Base-by-base conservation (phyloP, 2,329 filamentous ascomycete species). In the Beauveria brongniartii region DNA sequence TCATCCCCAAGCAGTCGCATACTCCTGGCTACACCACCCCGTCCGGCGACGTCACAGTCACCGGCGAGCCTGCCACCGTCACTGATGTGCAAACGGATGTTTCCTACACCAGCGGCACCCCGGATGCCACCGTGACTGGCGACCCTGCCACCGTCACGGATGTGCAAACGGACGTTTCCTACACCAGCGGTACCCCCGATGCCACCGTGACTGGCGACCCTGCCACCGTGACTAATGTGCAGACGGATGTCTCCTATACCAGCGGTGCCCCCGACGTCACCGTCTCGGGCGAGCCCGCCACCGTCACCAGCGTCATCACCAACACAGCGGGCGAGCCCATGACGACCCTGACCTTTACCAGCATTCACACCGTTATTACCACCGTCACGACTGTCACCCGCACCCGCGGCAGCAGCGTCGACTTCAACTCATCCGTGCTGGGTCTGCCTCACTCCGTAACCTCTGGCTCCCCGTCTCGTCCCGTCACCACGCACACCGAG, bases 121-220 rank as follows among this genome's bases (percentile, higher is more conserved):
- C 55, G 40, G 48, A 68, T 59, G 65, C 69, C 57, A 71, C 71
- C 2, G 66, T 69, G 9, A 66, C 65, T 16, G 65, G 64, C 6
- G 63, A 65, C 2, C 62, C 66, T 18, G 64, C 66, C 9, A 68
- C 67, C 16, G 61, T 70, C 57, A 72, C 71, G 4, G 55, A 69
- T 40, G 55, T 65, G 5, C 66, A 67, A 28, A 63, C 67, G 20
- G 66, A 68, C 56, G 63, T 61, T 40, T 67, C 63, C 26, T 44
- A 67, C 47, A 73, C 72, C 7, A 64, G 64, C 18, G 69, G 69
- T 2, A 66, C 69, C 10, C 69, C 72, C 6, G 72, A 73, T 48
- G 65, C 69, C 55, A 73, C 71, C 3, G 58, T 73, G 46, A 68
- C 70, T 6, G 57, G 40, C 2, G 50, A n/a, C 8, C 51, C 59